These are phyloP conservation scores for Fusarium stilboides DNA, from an alignment of 2,329 filamentous ascomycete species.

Conservation along the genomic window DNA sequence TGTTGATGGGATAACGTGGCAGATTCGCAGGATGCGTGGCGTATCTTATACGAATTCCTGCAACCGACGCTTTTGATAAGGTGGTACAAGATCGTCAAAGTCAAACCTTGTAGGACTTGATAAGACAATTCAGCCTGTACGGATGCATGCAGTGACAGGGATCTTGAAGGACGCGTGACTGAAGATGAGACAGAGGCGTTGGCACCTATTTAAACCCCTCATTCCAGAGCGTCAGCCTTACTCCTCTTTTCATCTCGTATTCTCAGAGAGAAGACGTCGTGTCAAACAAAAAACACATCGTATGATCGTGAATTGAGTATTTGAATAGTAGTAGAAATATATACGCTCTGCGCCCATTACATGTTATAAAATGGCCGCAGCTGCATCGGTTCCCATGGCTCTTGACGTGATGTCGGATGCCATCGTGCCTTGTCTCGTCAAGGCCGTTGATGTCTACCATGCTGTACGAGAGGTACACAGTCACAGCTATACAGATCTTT, in stretches of 20 bases:
- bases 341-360: conserved; percentile 41
- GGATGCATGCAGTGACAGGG: conserved; percentile 24
- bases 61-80: conserved; percentile 24
- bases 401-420: conserved; percentile 19
- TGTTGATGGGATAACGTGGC: neutral
- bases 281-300: neutral
- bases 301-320: too few relatives aligned
- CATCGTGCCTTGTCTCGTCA: conserved; percentile 41
- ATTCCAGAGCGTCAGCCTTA: conserved; percentile 20
- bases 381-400: neutral
- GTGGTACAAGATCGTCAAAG: conserved; percentile 8
- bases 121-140: conserved; percentile 16
- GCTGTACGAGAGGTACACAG: conserved; percentile 27
- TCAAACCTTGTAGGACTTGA: conserved; percentile 29
- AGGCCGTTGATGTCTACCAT: conserved; percentile 23
- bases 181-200: conserved; percentile 13
- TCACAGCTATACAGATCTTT: conserved; percentile 1
- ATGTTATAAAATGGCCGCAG: conserved; percentile 54
- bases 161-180: conserved; percentile 23
- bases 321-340: neutral
- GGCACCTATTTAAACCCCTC: conserved; percentile 38
- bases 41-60: conserved; percentile 31
- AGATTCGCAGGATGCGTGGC: conserved; percentile 25
- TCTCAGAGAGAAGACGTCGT: neutral
- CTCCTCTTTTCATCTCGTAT: neutral